Conservation (phyloP, 495 filamentous ascomycete species). For the Penicillium ochrochloron region DNA sequence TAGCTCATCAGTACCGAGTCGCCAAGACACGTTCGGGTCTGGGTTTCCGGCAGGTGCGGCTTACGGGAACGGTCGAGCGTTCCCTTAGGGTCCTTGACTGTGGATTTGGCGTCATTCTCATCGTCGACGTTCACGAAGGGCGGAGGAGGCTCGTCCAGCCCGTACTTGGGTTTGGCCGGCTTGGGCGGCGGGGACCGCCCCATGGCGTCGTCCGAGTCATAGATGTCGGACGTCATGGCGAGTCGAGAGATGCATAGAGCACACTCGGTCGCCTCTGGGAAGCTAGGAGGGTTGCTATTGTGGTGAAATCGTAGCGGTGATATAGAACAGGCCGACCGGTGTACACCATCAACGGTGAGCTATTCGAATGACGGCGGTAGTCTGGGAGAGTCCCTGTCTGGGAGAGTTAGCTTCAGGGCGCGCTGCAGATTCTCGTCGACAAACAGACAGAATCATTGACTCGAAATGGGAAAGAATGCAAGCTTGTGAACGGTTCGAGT, state of each 20-base stretch:
- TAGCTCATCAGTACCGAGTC: slow-evolving; percentile 54
- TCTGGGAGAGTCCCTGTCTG: neutral
- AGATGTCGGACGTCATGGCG: slow-evolving; percentile 47
- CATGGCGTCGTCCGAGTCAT: slow-evolving; percentile 52
- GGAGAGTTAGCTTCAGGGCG: neutral
- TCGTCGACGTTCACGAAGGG: slow-evolving; percentile 32
- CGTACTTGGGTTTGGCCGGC: slow-evolving; percentile 30
- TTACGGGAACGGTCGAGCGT: slow-evolving; percentile 43
- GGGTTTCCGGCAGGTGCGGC: slow-evolving; percentile 39
- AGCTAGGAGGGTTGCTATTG: neutral
- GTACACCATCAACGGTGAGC: slow-evolving; percentile 1
- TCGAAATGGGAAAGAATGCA: neutral
- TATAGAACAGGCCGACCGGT: neutral
- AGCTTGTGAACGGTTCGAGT: neutral
- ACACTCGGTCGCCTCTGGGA: neutral
- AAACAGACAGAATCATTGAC: neutral
- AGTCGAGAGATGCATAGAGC: slow-evolving; percentile 41
- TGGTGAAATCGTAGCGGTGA: neutral
- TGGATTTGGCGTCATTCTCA: slow-evolving; percentile 14
- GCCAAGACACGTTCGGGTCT: slow-evolving; percentile 38
- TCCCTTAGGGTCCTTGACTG: slow-evolving; percentile 28
- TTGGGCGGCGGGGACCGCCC: slow-evolving; percentile 39
- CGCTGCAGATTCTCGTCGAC: neutral
- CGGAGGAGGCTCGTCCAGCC: slow-evolving; percentile 30
- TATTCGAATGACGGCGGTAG: neutral